Percentiles rank a stretch among this genome's conserved stretches.
Conservation (phyloP, 2,329 filamentous ascomycete species). For the Lachnellula cervina region DNA sequence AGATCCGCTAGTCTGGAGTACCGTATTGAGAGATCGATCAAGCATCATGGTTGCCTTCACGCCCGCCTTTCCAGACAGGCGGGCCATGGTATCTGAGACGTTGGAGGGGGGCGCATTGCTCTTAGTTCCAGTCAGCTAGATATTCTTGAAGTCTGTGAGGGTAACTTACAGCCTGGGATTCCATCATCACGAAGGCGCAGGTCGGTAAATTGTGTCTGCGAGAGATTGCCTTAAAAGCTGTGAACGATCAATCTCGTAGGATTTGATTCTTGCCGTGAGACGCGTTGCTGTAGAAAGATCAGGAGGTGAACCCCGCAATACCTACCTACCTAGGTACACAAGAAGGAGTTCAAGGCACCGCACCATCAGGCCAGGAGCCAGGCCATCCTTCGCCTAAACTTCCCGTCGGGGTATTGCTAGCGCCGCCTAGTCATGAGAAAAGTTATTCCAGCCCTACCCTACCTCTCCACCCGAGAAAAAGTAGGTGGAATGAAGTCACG, state of each 20-base stretch:
- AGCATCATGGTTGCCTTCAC: constrained; percentile 75
- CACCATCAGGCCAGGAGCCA: background rate
- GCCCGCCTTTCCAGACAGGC: constrained; percentile 68
- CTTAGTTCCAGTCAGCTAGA: background rate
- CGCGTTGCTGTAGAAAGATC: background rate
- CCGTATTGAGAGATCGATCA: constrained; percentile 65
- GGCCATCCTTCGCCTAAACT: background rate
- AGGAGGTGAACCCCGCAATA: background rate
- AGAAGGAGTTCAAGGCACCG: background rate
- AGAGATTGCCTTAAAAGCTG: too few relatives aligned
- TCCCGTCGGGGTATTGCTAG: background rate
- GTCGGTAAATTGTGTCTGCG: background rate
- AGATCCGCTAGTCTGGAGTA: constrained; percentile 68
- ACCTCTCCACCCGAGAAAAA: too few relatives aligned
- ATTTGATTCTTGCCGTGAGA: too few relatives aligned
- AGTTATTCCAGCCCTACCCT: background rate
- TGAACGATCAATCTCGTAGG: too few relatives aligned
- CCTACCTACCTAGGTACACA: too few relatives aligned
- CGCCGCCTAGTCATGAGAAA: background rate
- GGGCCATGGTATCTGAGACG: constrained; percentile 24
- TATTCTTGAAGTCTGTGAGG: too few relatives aligned
- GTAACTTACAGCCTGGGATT: background rate
- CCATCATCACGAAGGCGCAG: background rate
- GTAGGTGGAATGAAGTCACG: too few relatives aligned
- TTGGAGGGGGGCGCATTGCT: background rate